Evolutionary conservation across 345 rosid genomes (phyloP), one percentile per base, ranked within the genome.

Genomic region (Raphanus raphanistrum): DNA sequence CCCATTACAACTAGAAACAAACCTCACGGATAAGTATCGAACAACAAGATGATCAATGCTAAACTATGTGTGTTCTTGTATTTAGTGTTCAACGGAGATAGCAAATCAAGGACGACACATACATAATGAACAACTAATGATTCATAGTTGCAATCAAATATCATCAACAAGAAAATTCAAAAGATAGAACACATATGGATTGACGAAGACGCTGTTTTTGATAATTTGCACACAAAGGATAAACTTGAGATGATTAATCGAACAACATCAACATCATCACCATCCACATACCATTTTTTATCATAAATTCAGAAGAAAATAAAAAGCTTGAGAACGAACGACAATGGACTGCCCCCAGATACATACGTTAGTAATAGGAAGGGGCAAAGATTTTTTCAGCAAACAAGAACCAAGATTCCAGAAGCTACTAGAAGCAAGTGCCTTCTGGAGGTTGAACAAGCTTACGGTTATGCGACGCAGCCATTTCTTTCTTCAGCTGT

Each of bases 401-500:
- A 38, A 70, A 69, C 69, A 36, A 50, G 74, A 60, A 68, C 54
- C 54, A 62, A 35, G 79, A 60, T 21, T 58, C 66, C 78, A 8
- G 63, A 33, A 52, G 64, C 58, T n/a, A 68, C 87, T 89, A 90
- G 89, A 88, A 90, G 86, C 87, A 90, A 83, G 92, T 84, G 68
- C 96, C 96, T 85, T 90, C 96, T 0, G 88, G 90, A 78, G 96
- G 96, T 80, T 89, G 94, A 78, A 89, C 94, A 82, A 89, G 88
- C 89, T 89, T 89, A 72, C 91, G 85, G 82, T 86, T 90, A 63
- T 90, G 89, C 15, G 91, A 84, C 2, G 90, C 79, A 21, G 90
- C 85, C 96, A 90, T 90, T 76, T 90, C 96, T 80, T 90, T 90
- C 77, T 89, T 90, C 84, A 90, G 88, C 74, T 90, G 92, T 0